Evolutionary conservation across 495 filamentous ascomycete species (phyloP), one percentile per base, ranked within the genome.

Genomic region (Chaetomidium leptoderma): DNA sequence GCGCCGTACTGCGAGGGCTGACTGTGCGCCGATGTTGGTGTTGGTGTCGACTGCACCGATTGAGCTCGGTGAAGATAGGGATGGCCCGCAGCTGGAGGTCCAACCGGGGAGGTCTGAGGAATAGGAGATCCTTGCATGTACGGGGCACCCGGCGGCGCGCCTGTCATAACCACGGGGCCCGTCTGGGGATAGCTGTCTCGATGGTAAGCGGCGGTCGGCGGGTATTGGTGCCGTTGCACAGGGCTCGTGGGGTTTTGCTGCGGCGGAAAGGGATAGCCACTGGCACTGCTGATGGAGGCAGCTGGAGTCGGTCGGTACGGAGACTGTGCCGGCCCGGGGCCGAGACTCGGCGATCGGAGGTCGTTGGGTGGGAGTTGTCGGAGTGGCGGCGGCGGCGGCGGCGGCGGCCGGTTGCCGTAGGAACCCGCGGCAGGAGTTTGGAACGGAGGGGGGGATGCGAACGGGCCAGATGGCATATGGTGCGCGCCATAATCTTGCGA

Each of bases 11-110:
- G 71, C 27, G 67, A 67, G 21, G 72, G 71, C 64, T 82, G 82
- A 65, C 78, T 76, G 29, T 81, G 79, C 16, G 78, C 75, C 21
- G 81, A 84, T 1, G 79, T 81, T 23, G 82, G 80, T 17, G 82
- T 84, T 23, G 81, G 71, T 17, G 75, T 77, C n/a, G 75, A 81
- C 36, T 80, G 75, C 14, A 76, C 76, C 16, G 76, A 76, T 48
- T 74, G 75, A 27, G 77, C 76, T 59, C 72, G 67, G 55, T 78
- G 73, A 14, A 57, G 16, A 21, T 62, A 53, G 6, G 52, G 36
- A 32, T 58, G 46, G 10, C 39, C 26, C 6, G 58, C n/a, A 49
- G 73, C 76, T 17, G 75, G 73, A 8, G 76, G 76, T 23, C 69
- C 72, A 55, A 78, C 68, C 27, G 77, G 76, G 32, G 78, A 75